phyloP scores from a whole-genome alignment of 768 basidiomycete species.

The Pulveroboletus ravenelii region DNA sequence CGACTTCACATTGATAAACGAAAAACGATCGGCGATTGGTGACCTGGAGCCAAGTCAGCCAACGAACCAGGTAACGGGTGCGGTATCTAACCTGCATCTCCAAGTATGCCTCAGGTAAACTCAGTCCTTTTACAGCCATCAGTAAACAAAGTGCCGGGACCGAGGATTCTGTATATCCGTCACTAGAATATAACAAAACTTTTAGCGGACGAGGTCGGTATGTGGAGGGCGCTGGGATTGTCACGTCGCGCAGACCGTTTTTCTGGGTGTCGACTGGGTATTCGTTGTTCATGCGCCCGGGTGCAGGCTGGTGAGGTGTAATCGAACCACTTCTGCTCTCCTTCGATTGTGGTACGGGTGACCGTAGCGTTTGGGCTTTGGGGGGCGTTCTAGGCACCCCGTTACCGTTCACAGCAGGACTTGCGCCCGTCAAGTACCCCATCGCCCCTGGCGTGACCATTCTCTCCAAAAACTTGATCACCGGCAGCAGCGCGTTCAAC shows the following conservation, averaged over 20 bases:
- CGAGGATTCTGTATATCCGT: slow-evolving; percentile 91
- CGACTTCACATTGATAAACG: slow-evolving; percentile 80
- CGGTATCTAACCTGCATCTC: slow-evolving; percentile 59
- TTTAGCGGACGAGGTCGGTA: slow-evolving; percentile 59
- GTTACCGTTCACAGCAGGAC: background rate
- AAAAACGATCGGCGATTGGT: slow-evolving; percentile 81
- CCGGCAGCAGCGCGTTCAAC: slow-evolving; percentile 55
- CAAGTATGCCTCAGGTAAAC: slow-evolving; percentile 87
- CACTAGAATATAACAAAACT: slow-evolving; percentile 74
- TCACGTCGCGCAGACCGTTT: slow-evolving; percentile 9
- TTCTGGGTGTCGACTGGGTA: slow-evolving; percentile 12
- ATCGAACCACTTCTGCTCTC: slow-evolving; percentile 18
- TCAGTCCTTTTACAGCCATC: slow-evolving; percentile 66
- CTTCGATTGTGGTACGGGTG: slow-evolving; percentile 14
- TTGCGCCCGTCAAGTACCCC: slow-evolving; percentile 13
- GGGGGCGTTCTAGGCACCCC: slow-evolving; percentile 8
- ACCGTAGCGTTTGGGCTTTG: slow-evolving; percentile 15
- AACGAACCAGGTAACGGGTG: background rate
- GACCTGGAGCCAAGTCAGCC: slow-evolving; percentile 32
- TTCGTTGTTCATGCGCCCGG: slow-evolving; percentile 9
- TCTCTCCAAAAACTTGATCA: slow-evolving; percentile 65
- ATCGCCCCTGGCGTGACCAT: slow-evolving; percentile 47
- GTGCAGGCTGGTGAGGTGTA: slow-evolving; percentile 8
- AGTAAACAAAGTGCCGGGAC: slow-evolving; percentile 82
- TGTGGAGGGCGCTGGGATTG: slow-evolving; percentile 19